These are phyloP conservation scores for Gnaphalium uliginosum DNA, from an alignment of 129 eudicot species.

Conservation along the genomic window DNA sequence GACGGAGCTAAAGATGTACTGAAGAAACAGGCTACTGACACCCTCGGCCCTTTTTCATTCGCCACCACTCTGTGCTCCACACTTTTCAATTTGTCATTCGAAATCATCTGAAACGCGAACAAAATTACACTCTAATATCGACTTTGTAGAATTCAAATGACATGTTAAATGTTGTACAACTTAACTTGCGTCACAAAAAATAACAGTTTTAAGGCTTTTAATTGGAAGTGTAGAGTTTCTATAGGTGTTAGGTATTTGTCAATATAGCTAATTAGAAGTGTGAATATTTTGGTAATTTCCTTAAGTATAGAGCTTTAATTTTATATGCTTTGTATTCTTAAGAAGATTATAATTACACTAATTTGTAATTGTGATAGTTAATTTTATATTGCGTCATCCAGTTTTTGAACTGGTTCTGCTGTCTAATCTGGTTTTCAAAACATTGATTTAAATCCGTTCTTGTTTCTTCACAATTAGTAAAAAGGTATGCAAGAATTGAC, in stretches of 20 bases:
- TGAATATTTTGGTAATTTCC: too few relatives aligned
- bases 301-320: too few relatives aligned
- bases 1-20: slow-evolving; percentile 16
- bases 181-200: too few relatives aligned
- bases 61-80: slow-evolving; percentile 55
- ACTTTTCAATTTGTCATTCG: slow-evolving; percentile 51
- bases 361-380: too few relatives aligned
- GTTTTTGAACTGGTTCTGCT: too few relatives aligned
- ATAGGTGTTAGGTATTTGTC: too few relatives aligned
- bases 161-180: background rate
- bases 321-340: too few relatives aligned
- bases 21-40: slow-evolving; percentile 54
- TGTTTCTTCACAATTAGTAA: background rate
- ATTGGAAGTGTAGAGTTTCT: too few relatives aligned
- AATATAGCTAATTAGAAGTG: too few relatives aligned
- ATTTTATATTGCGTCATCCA: too few relatives aligned
- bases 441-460: background rate
- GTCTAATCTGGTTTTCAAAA: background rate
- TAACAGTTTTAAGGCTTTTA: too few relatives aligned
- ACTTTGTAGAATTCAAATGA: background rate
- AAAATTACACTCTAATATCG: background rate
- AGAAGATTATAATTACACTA: too few relatives aligned
- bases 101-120: slow-evolving; percentile 40
- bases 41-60: slow-evolving; percentile 42
- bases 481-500: background rate